These are phyloP conservation scores for Bipolaris gigantea DNA, from an alignment of 2,329 filamentous ascomycete species.

Conservation along the genomic window DNA sequence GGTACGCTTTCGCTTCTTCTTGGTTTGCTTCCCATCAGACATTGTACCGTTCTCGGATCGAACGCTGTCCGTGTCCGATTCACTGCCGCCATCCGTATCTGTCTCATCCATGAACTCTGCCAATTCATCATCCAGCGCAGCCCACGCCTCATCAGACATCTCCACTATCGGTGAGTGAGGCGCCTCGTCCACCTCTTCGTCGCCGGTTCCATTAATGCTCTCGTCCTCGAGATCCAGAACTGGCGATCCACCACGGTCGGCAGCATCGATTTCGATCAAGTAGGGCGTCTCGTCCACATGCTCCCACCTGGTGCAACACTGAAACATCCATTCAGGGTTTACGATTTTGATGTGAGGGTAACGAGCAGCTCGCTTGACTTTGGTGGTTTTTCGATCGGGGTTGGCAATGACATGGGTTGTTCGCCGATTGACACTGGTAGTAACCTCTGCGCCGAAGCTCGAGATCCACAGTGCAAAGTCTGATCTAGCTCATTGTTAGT, in stretches of 20 bases:
- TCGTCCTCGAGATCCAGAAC: constrained; percentile 49
- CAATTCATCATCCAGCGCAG: constrained; percentile 68
- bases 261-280: constrained; percentile 72
- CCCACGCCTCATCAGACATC: constrained; percentile 45
- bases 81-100: constrained; percentile 39
- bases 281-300: constrained; percentile 78
- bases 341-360: constrained; percentile 87
- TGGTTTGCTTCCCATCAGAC: constrained; percentile 27
- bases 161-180: constrained; percentile 27
- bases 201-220: constrained; percentile 45
- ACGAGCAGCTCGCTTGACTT: constrained; percentile 82
- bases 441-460: constrained; percentile 77
- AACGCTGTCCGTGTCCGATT: constrained; percentile 40
- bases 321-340: constrained; percentile 83
- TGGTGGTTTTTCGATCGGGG: constrained; percentile 75
- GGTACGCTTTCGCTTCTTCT: constrained; percentile 44
- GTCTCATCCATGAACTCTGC: constrained; percentile 67
- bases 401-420: constrained; percentile 74
- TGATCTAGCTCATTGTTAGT: constrained; percentile 52
- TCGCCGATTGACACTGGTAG: constrained; percentile 56
- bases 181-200: constrained; percentile 40
- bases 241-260: constrained; percentile 53
- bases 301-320: constrained; percentile 82
- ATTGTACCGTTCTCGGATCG: constrained; percentile 35
- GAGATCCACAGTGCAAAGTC: constrained; percentile 87